A percentile compares a stretch with the other conserved stretches of the same genome.
Evolutionary conservation across 2,329 filamentous ascomycete species (phyloP).

Genomic region (Cylindrodendrum hubeiense): DNA sequence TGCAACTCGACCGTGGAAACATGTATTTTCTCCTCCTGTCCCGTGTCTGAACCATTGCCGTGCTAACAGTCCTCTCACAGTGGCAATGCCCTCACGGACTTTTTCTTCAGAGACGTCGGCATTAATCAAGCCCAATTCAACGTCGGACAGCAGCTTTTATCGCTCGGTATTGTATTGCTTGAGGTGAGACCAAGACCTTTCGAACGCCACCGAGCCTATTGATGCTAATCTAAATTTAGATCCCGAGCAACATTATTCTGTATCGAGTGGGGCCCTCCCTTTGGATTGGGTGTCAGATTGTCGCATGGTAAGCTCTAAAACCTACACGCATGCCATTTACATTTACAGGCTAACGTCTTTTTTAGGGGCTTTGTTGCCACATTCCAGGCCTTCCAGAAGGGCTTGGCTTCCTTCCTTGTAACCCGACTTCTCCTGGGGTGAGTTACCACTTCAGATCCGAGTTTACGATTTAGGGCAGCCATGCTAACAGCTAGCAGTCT

Average conservation of each 20-base stretch:
- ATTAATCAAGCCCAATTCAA: conserved; percentile 63
- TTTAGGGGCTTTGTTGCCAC: conserved; percentile 50
- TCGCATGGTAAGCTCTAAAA: conserved; percentile 45
- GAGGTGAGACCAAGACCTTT: conserved; percentile 36
- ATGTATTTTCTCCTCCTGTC: conserved; percentile 44
- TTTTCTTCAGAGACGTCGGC: conserved; percentile 59
- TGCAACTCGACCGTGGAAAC: conserved; percentile 54
- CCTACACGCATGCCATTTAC: neutral
- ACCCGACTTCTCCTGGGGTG: conserved; percentile 51
- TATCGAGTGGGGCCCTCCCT: conserved; percentile 59
- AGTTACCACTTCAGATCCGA: conserved; percentile 1
- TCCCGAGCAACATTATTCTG: conserved; percentile 60
- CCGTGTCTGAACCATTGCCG: neutral
- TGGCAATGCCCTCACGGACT: conserved; percentile 57
- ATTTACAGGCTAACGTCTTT: conserved; percentile 6
- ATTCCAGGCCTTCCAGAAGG: conserved; percentile 52
- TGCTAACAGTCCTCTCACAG: conserved; percentile 19
- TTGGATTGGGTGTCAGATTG: conserved; percentile 55
- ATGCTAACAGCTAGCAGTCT: conserved; percentile 21
- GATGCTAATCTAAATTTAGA: conserved; percentile 18
- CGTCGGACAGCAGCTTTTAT: conserved; percentile 60
- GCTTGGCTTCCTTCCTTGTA: conserved; percentile 48
- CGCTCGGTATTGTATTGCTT: conserved; percentile 59
- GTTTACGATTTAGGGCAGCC: too few relatives aligned
- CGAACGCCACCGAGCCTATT: rapidly evolving